phyloP scores from a whole-genome alignment of 352 stramenopile genomes.

The Pythium dissotocum region DNA sequence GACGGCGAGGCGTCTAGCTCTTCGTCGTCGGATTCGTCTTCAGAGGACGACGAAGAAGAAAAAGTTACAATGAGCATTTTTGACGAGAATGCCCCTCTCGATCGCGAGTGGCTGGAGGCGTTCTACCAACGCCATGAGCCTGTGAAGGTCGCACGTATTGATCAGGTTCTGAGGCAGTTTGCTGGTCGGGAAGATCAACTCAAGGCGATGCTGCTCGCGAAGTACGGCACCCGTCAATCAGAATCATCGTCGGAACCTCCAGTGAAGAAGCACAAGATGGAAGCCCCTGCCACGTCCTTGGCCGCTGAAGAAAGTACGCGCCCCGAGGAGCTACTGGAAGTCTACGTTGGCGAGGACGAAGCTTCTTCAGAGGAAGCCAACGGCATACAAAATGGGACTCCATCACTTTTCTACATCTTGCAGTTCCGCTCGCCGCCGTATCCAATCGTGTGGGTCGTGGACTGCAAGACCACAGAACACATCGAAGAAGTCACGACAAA shows the following conservation, averaged over 20 bases:
- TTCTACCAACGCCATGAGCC: slow-evolving; percentile 63
- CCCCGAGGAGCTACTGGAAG: slow-evolving; percentile 20
- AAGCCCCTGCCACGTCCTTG: neutral
- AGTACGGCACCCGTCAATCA: slow-evolving; percentile 34
- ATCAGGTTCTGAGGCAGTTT: slow-evolving; percentile 62
- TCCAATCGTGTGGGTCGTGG: slow-evolving; percentile 60
- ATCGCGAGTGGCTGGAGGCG: slow-evolving; percentile 49
- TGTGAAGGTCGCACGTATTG: slow-evolving; percentile 45
- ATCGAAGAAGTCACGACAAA: slow-evolving; percentile 30
- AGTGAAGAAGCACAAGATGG: slow-evolving; percentile 32
- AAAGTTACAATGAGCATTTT: slow-evolving; percentile 11
- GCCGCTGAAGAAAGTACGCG: neutral
- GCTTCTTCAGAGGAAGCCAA: no score
- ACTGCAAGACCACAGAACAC: slow-evolving; percentile 36
- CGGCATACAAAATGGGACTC: no score
- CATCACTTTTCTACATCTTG: slow-evolving; percentile 39
- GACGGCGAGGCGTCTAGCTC: slow-evolving; percentile 2
- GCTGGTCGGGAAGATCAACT: slow-evolving; percentile 61
- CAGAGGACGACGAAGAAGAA: slow-evolving; percentile 27
- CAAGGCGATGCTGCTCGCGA: slow-evolving; percentile 56
- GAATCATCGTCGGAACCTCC: neutral
- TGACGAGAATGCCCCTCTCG: slow-evolving; percentile 31
- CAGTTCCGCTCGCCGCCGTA: slow-evolving; percentile 34
- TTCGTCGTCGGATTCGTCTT: slow-evolving; percentile 26
- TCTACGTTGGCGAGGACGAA: neutral